These are phyloP conservation scores for Podila epicladia DNA, from an alignment of 192 early-diverging fungal genomes.

Conservation along the genomic window DNA sequence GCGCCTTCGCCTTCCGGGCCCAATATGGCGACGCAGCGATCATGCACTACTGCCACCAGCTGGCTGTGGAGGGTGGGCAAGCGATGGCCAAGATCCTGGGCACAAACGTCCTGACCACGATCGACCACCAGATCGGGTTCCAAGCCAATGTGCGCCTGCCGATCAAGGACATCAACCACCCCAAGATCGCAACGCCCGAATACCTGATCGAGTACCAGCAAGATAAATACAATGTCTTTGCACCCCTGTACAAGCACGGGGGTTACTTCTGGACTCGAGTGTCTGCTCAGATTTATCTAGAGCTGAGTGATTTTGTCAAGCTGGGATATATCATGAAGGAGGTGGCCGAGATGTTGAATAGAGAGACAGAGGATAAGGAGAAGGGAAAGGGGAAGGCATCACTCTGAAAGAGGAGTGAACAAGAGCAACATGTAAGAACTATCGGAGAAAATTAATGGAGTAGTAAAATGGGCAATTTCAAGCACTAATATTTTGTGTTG, in stretches of 20 bases:
- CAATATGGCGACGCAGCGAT: constrained; percentile 72
- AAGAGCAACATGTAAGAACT: too few relatives aligned
- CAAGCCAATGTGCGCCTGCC: constrained; percentile 73
- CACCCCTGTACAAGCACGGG: constrained; percentile 54
- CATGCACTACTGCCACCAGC: constrained; percentile 57
- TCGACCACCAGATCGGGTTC: constrained; percentile 52
- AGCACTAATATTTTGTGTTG: too few relatives aligned
- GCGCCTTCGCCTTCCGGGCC: constrained; percentile 60
- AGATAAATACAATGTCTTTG: constrained; percentile 53
- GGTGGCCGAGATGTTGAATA: constrained; percentile 26
- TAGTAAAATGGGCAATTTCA: too few relatives aligned
- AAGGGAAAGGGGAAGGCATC: too few relatives aligned
- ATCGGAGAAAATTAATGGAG: too few relatives aligned
- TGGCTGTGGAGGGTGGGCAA: constrained; percentile 64
- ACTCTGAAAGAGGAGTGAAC: too few relatives aligned
- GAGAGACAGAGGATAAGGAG: too few relatives aligned
- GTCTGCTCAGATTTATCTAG: constrained; percentile 67
- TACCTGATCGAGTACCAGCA: constrained; percentile 40
- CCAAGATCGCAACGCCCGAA: constrained; percentile 3
- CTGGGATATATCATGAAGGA: constrained; percentile 56
- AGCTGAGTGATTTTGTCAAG: constrained; percentile 57
- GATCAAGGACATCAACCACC: constrained; percentile 27
- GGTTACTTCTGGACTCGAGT: constrained; percentile 61
- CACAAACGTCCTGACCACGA: constrained; percentile 60
- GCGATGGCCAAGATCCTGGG: constrained; percentile 65